A percentile compares a stretch with the other conserved stretches of the same genome.
phyloP scores from a whole-genome alignment of 1,284 basidiomycete species.

The Sanghuangporus weigelae region DNA sequence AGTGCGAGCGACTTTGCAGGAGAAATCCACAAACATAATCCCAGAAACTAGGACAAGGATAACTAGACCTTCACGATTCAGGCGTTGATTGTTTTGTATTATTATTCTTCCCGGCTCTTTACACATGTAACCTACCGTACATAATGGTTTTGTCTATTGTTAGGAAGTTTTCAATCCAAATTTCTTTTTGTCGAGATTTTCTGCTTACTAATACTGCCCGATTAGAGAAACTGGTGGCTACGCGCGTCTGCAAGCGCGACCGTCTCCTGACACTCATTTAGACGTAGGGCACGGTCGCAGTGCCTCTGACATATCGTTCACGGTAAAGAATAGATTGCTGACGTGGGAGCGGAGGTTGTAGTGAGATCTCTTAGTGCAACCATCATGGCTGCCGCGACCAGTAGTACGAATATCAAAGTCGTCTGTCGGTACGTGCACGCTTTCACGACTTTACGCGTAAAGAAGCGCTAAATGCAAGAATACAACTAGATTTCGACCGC shows the following conservation, averaged over 20 bases:
- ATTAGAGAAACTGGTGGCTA: background rate
- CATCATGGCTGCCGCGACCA: constrained; percentile 46
- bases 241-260: constrained; percentile 1
- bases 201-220: background rate
- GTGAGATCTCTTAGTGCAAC: background rate
- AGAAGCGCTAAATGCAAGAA: background rate
- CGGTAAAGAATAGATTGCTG: background rate
- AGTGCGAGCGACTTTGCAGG: constrained; percentile 8
- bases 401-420: constrained; percentile 87
- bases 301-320: background rate
- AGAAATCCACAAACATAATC: constrained; percentile 16
- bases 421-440: constrained; percentile 75
- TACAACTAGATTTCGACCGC: constrained; percentile 80
- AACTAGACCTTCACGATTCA: background rate
- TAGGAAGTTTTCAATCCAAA: background rate
- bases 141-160: background rate
- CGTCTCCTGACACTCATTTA: constrained; percentile 2
- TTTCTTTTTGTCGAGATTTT: background rate
- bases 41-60: constrained; percentile 5
- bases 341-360: background rate
- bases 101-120: background rate
- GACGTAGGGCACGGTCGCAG: background rate
- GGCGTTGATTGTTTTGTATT: background rate
- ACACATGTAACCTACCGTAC: background rate
- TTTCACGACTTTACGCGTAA: background rate